These are phyloP conservation scores for Coemansia sp. DNA, from an alignment of 192 early-diverging fungal genomes.

Conservation along the genomic window DNA sequence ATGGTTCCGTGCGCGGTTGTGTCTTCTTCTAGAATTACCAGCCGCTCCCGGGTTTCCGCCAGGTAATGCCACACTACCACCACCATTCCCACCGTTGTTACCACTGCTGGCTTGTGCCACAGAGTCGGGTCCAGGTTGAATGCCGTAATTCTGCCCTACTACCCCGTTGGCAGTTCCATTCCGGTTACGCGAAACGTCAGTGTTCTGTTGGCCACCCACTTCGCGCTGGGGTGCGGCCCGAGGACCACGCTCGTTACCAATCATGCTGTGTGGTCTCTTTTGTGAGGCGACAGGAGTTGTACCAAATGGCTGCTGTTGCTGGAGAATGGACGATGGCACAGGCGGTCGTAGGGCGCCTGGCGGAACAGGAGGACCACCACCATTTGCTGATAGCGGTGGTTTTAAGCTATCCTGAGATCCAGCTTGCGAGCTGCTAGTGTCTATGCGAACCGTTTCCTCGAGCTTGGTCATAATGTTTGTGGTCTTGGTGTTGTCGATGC, in stretches of 20 bases:
- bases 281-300: background rate
- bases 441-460: background rate
- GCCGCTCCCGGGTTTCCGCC: too few species aligned
- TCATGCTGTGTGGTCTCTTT: constrained; percentile 12
- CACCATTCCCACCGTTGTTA: too few species aligned
- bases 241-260: constrained; percentile 1
- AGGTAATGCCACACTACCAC: too few species aligned
- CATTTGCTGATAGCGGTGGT: background rate
- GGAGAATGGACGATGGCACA: background rate
- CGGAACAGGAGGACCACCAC: constrained; percentile 4
- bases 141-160: too few species aligned
- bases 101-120: too few species aligned
- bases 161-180: background rate
- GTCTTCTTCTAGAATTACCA: too few species aligned
- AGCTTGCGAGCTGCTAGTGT: background rate
- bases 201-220: too few species aligned
- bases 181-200: constrained; percentile 4
- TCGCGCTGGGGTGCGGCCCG: constrained; percentile 7
- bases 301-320: background rate
- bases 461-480: constrained; percentile 6
- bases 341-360: constrained; percentile 4
- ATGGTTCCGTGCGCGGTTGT: too few species aligned
- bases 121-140: too few species aligned
- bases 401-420: background rate
- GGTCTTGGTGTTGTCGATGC: constrained; percentile 12